Evolutionary conservation across 805 yeast genomes (phyloP).

Genomic region (Myxozyma sirexii): DNA sequence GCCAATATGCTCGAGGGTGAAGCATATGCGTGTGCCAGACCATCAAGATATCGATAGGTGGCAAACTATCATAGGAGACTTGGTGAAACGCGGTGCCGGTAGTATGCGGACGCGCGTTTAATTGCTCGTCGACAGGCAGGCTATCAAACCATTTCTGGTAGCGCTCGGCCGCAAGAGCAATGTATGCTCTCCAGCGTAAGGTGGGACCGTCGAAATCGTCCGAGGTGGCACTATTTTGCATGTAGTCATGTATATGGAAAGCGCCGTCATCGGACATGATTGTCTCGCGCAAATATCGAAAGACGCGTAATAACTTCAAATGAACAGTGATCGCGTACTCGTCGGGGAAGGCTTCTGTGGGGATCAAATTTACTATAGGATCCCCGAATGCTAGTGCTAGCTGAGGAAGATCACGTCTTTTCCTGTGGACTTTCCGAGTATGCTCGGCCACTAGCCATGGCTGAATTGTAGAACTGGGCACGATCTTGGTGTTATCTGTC

Average conservation of each 20-base stretch:
- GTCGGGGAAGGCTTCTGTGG: constrained; percentile 8
- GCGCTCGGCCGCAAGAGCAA: constrained; percentile 19
- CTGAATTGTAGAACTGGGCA: too few species aligned
- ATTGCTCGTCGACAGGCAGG: neutral
- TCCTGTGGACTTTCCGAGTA: neutral
- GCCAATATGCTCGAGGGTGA: constrained; percentile 33
- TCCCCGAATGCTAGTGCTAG: neutral
- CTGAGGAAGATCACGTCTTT: neutral
- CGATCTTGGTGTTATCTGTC: too few species aligned
- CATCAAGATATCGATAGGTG: constrained; percentile 37
- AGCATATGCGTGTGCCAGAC: constrained; percentile 37
- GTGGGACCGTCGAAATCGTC: neutral
- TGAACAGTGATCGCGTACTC: constrained; percentile 10
- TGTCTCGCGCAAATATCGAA: neutral
- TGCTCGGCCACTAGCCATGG: too few species aligned
- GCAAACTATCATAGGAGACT: constrained; percentile 12
- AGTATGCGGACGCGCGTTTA: neutral
- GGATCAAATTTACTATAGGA: neutral
- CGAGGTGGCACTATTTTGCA: neutral
- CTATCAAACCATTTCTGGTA: constrained; percentile 3
- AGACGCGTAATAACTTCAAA: constrained; percentile 1
- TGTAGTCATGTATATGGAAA: neutral
- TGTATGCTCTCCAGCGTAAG: constrained; percentile 12
- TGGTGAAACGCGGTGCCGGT: neutral
- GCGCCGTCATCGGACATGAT: constrained; percentile 5